Evolutionary conservation across 345 rosid species (phyloP).

Genomic region (Aegle marmelos): DNA sequence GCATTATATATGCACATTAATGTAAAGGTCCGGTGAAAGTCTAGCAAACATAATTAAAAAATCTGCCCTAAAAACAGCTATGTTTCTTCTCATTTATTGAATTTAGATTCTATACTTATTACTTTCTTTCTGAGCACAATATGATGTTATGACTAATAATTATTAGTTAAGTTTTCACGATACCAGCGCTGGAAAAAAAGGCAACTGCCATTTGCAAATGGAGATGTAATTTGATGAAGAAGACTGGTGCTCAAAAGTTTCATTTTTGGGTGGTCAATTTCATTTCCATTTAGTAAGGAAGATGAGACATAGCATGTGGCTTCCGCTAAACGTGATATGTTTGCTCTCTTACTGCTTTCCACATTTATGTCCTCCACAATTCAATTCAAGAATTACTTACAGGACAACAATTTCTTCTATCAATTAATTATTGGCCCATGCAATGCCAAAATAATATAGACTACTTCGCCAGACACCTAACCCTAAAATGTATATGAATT

Average conservation of each 20-base stretch:
- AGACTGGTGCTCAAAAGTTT: not conserved
- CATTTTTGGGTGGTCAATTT: not conserved
- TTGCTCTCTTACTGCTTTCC: not conserved
- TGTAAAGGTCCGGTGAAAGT: too few relatives aligned
- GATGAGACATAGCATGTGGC: conserved; percentile 32
- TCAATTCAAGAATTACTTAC: not conserved
- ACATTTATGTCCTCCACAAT: too few relatives aligned
- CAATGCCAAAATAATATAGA: not conserved
- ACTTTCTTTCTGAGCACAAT: too few relatives aligned
- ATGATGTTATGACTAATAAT: too few relatives aligned
- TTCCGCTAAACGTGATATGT: conserved; percentile 11
- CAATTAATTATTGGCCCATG: conserved; percentile 1
- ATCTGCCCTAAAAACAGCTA: too few relatives aligned
- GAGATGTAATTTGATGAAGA: not conserved
- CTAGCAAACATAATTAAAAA: too few relatives aligned
- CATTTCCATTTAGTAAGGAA: not conserved
- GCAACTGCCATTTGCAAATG: not conserved
- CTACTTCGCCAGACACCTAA: not conserved
- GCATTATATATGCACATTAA: too few relatives aligned
- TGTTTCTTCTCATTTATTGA: too few relatives aligned
- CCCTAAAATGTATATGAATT: not conserved
- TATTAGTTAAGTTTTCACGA: too few relatives aligned
- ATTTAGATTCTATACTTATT: too few relatives aligned
- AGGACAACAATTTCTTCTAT: conserved; percentile 12
- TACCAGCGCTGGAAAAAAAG: too few relatives aligned